phyloP scores from a whole-genome alignment of 768 basidiomycete species.

The Termitomyces sp. region DNA sequence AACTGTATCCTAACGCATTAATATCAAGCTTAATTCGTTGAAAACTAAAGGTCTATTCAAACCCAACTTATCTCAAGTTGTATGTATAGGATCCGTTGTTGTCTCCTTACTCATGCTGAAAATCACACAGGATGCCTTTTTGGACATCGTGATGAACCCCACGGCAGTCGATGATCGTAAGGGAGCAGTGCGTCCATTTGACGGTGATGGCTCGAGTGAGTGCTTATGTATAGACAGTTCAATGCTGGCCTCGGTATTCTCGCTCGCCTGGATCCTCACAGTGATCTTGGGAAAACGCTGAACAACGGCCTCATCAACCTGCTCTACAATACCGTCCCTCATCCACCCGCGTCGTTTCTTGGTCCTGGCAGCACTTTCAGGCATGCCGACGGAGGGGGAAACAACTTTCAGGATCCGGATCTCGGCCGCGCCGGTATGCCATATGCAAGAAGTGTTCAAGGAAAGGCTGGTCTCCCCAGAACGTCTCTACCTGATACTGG shows the following conservation, averaged over 20 bases:
- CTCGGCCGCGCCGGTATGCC: slow-evolving; percentile 49
- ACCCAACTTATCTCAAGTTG: slow-evolving; percentile 20
- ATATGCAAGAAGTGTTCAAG: slow-evolving; percentile 51
- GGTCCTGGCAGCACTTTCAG: slow-evolving; percentile 35
- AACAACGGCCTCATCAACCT: slow-evolving; percentile 30
- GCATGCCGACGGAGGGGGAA: slow-evolving; percentile 45
- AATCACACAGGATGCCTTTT: slow-evolving; percentile 22
- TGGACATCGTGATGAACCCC: slow-evolving; percentile 25
- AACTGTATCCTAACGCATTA: background rate
- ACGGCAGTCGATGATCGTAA: slow-evolving; percentile 42
- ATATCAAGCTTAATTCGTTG: slow-evolving; percentile 3
- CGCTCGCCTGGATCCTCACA: slow-evolving; percentile 19
- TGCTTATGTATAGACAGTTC: slow-evolving; percentile 18
- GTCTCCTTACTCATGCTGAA: background rate
- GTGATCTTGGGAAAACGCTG: slow-evolving; percentile 16
- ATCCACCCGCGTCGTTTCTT: slow-evolving; percentile 34
- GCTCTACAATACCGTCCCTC: slow-evolving; percentile 59
- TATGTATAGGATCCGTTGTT: slow-evolving; percentile 6
- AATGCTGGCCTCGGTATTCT: slow-evolving; percentile 23
- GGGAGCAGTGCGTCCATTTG: slow-evolving; percentile 18
- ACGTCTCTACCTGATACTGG: slow-evolving; percentile 51
- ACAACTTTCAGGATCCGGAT: slow-evolving; percentile 41
- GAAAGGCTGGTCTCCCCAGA: slow-evolving; percentile 33
- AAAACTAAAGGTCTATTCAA: slow-evolving; percentile 19
- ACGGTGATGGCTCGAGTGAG: background rate